Base-by-base conservation (phyloP, 352 stramenopile species). In the Lagenidium sp. region DNA sequence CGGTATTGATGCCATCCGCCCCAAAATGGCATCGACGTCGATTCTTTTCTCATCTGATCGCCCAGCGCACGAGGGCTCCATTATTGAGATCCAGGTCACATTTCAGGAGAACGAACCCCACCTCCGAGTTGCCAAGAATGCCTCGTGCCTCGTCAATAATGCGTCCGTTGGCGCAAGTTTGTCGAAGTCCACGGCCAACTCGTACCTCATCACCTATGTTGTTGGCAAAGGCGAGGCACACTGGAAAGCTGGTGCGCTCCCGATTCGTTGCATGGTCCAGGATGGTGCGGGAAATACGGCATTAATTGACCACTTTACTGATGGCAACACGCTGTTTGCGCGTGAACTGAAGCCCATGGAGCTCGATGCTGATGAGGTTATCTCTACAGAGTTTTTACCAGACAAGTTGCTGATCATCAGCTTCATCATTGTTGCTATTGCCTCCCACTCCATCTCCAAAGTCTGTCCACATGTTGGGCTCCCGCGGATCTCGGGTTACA, bases 401-500 rank as follows among this genome's bases (percentile, higher is more conserved):
- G 72, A 82, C 41, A 52, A 58, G 15, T 37, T 73, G 36, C 52
- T 79, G 3, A 50, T 81, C 4, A 52, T 82, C 21, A 65, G 54
- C 36, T 85, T 85, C 36, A 44, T 72, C 12, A 75, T 85, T 23
- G 66, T 85, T 26, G 54, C 66, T n/a, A 57, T 82, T 31, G 64
- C 72, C 3, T 82, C 68, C 10, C 68, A 82, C 37, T 63, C 63
- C 25, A 81, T 85, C 43, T 73, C 68, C 7, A 66, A 79, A 46
- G 54, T 79, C 8, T 82, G 61, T 44, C 72, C 72, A 5, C 62
- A 73, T 40, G 45, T 85, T 19, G 72, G 72, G 2, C 49, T 85
- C 5, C 73, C 73, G 2, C 69, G 60, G 6, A 85, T 85, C 49
- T 76, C 73, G 6, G 73, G 73, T 6, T 85, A 85, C 44, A 64